A percentile compares a stretch with the other conserved stretches of the same genome.
Conservation (phyloP, 2,329 filamentous ascomycete genomes). For the Phialocephala subalpina region DNA sequence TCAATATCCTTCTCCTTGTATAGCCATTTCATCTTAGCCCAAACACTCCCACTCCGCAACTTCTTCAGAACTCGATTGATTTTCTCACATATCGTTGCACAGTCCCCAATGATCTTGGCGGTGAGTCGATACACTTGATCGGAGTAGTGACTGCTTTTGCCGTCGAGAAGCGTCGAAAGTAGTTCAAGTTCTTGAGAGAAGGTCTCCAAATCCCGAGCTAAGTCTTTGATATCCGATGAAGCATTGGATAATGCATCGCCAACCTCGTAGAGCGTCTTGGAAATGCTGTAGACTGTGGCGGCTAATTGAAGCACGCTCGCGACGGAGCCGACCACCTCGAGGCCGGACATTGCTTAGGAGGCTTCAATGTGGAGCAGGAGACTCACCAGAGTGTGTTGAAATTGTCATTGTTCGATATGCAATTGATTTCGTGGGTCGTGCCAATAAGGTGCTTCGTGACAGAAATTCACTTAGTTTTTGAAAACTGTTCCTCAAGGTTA, state of each 20-base stretch:
- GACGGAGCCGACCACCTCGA: conserved; percentile 30
- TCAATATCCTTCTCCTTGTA: conserved; percentile 34
- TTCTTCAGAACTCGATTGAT: conserved; percentile 31
- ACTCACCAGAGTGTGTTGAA: not conserved
- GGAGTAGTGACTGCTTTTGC: conserved; percentile 24
- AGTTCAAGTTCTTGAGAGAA: conserved; percentile 30
- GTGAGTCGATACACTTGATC: conserved; percentile 30
- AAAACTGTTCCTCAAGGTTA: not conserved
- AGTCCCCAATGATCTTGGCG: conserved; percentile 34
- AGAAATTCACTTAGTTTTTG: not conserved
- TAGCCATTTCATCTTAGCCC: conserved; percentile 31
- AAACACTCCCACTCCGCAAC: conserved; percentile 21
- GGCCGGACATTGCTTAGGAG: conserved; percentile 16
- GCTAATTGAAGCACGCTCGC: conserved; percentile 31
- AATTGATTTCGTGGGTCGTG: not conserved
- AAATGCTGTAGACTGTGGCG: conserved; percentile 30
- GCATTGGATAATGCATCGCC: conserved; percentile 30
- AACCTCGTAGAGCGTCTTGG: conserved; percentile 30
- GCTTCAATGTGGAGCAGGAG: not conserved
- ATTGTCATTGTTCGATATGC: not conserved
- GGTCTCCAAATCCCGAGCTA: conserved; percentile 31
- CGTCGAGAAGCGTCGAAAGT: conserved; percentile 24
- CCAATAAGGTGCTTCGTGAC: not conserved
- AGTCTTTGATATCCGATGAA: conserved; percentile 32
- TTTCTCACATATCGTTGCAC: conserved; percentile 31